Percentiles rank a stretch among this genome's conserved stretches.
phyloP scores from a whole-genome alignment of 768 basidiomycete genomes.

The Polyporus arcularius region DNA sequence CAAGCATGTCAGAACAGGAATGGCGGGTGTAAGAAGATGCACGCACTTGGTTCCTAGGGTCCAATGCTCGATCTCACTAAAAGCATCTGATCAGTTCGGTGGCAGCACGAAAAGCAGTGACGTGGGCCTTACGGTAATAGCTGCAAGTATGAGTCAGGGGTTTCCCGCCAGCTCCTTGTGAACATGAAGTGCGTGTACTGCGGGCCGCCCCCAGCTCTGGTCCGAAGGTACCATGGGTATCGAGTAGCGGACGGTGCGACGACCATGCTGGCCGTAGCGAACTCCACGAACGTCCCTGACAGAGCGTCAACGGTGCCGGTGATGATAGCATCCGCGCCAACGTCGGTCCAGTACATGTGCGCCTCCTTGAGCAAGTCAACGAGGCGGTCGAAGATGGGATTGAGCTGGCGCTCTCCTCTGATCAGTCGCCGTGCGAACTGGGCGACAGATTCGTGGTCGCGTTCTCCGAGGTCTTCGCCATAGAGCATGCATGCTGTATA shows the following conservation, averaged over 20 bases:
- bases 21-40: too few relatives aligned
- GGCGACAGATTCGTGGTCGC: constrained; percentile 30
- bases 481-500: constrained; percentile 41
- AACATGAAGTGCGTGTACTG: constrained; percentile 38
- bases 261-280: constrained; percentile 32
- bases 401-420: constrained; percentile 30
- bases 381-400: constrained; percentile 36
- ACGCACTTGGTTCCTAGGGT: constrained; percentile 18
- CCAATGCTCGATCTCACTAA: constrained; percentile 17
- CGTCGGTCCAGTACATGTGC: constrained; percentile 30
- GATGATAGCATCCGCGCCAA: constrained; percentile 31
- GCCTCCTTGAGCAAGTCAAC: constrained; percentile 36
- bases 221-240: constrained; percentile 31
- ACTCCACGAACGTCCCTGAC: constrained; percentile 36
- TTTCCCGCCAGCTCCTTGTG: constrained; percentile 33
- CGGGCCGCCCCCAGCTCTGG: constrained; percentile 38
- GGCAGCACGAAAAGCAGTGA: neutral
- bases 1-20: neutral
- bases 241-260: constrained; percentile 27
- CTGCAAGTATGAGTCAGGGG: constrained; percentile 35
- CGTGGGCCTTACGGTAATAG: constrained; percentile 33
- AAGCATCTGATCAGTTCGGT: neutral
- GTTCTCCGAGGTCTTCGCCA: constrained; percentile 38
- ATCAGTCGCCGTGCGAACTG: constrained; percentile 40
- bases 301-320: constrained; percentile 40